A percentile compares a stretch with the other conserved stretches of the same genome.
phyloP scores from a whole-genome alignment of 345 rosid genomes.

The Hirschfeldia incana region DNA sequence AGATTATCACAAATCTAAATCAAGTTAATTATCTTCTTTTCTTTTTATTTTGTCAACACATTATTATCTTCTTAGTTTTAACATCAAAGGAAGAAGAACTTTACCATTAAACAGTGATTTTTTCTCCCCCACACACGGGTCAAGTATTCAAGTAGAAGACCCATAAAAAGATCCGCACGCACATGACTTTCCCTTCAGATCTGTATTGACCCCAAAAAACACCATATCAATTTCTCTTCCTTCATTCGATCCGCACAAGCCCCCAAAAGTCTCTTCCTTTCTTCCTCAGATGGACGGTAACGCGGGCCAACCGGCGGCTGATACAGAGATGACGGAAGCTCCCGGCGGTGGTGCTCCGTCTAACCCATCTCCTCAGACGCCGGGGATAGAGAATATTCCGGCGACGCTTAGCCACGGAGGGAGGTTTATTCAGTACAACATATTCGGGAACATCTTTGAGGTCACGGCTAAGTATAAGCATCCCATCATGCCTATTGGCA shows the following conservation, averaged over 20 bases:
- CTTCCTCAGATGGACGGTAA: constrained; percentile 48
- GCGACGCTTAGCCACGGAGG: constrained; percentile 93
- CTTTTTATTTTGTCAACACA: no score
- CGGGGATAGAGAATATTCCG: constrained; percentile 73
- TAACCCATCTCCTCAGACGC: constrained; percentile 37
- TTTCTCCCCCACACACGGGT: not conserved
- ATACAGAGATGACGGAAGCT: constrained; percentile 82
- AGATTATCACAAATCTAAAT: not conserved
- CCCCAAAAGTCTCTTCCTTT: not conserved
- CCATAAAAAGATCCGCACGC: constrained; percentile 9
- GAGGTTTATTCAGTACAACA: constrained; percentile 91
- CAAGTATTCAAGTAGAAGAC: constrained; percentile 32
- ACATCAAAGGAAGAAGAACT: not conserved
- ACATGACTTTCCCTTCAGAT: constrained; percentile 33
- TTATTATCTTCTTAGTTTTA: not conserved
- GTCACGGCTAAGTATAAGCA: constrained; percentile 97
- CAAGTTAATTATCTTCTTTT: not conserved
- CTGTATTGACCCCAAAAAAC: constrained; percentile 27
- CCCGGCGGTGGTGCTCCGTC: constrained; percentile 38
- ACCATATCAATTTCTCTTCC: not conserved
- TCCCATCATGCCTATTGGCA: constrained; percentile 98
- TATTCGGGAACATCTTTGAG: constrained; percentile 93
- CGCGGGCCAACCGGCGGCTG: constrained; percentile 55
- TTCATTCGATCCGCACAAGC: constrained; percentile 13
- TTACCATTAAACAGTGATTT: not conserved